phyloP scores from a whole-genome alignment of 1,139 yeast genomes.

The Kluyveromyces sp. region DNA sequence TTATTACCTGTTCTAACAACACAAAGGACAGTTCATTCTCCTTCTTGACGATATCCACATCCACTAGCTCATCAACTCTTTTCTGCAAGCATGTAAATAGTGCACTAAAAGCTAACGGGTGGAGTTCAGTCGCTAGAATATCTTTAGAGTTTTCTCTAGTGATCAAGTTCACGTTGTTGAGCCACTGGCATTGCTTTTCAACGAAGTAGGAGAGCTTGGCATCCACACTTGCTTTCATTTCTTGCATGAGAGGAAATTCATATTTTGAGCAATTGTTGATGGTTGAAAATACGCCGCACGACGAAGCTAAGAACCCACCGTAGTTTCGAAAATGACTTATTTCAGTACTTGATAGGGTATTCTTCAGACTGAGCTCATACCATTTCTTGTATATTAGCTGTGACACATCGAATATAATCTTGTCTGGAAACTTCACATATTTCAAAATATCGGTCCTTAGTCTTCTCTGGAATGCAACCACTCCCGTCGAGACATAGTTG shows the following conservation, averaged over 20 bases:
- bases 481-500: constrained; percentile 59
- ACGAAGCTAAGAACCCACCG: constrained; percentile 55
- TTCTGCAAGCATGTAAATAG: constrained; percentile 30
- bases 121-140: constrained; percentile 40
- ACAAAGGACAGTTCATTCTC: constrained; percentile 26
- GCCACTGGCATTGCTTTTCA: constrained; percentile 36
- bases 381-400: constrained; percentile 50
- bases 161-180: constrained; percentile 45
- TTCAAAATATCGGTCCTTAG: constrained; percentile 49
- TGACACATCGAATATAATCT: constrained; percentile 58
- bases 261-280: constrained; percentile 32
- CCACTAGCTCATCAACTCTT: constrained; percentile 20
- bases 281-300: constrained; percentile 47
- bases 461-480: constrained; percentile 69
- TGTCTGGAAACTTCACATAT: constrained; percentile 49
- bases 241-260: constrained; percentile 25
- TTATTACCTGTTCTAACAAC: constrained; percentile 37
- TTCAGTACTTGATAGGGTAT: constrained; percentile 26
- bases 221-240: constrained; percentile 33
- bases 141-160: constrained; percentile 47
- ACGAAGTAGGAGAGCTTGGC: constrained; percentile 48
- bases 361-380: constrained; percentile 32
- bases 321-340: constrained; percentile 46
- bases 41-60: constrained; percentile 24
- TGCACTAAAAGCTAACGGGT: constrained; percentile 37